Evolutionary conservation across 148 eudicot genomes (phyloP), one percentile per base, ranked within the genome.

Genomic region (Fallopia convolvulus): DNA sequence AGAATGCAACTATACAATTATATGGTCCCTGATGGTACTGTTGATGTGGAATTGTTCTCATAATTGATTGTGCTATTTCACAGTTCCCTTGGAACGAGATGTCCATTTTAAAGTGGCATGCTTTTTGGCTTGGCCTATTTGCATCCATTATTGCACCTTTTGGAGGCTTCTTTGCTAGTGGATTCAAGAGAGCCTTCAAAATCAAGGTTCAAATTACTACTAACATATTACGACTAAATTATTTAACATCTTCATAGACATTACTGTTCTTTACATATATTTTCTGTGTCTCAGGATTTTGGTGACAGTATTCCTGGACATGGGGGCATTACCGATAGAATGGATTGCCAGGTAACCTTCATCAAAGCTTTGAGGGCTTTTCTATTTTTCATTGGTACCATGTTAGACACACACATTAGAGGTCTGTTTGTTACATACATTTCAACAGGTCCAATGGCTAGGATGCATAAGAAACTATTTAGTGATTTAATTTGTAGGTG

Each of bases 251-350:
- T 63, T 32, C 70, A 13, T 26, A 63, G 36, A 63, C 40, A 26
- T 63, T 26, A 20, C 6, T 32, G 36, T 18, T 30, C 70, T 63
- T 63, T 63, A 63, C 21, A 41, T 50, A 17, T 63, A 42, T 5
- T 2, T 53, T 17, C 11, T 78, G 49, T 46, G 23, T 49, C 79
- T 26, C 82, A 95, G 99, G 99, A 95, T 86, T 95, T 95, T 79
- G 99, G 99, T 79, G 97, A 95, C 82, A 95, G 99, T 77, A 95
- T 95, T 82, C 99, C 99, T 76, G 99, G 99, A 56, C 97, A 95
- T 81, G 99, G 99, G 77, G 99, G 97, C 49, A 92, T 95, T 32
- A 95, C 99, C 21, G 99, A 95, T 80, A 80, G 99, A 86, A 95
- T 95, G 99, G 99, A 92, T 86, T 92, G 99, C 85, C 99, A 92